These are phyloP conservation scores for Mortierella antarctica DNA, from an alignment of 192 early-diverging fungal species.

Conservation along the genomic window DNA sequence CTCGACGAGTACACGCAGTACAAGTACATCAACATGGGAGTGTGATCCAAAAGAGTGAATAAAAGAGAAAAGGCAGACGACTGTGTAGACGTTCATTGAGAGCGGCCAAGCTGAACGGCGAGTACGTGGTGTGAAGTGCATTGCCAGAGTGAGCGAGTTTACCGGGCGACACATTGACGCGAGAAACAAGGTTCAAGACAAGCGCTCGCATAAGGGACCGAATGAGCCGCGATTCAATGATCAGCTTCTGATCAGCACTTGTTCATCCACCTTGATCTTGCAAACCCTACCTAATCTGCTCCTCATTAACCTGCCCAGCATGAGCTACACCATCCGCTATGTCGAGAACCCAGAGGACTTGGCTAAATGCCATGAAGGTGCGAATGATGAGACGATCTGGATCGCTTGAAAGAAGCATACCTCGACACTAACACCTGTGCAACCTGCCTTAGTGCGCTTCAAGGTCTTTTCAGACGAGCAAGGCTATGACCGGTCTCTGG, in stretches of 20 bases:
- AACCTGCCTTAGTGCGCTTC: constrained; percentile 24
- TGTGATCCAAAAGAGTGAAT: background rate
- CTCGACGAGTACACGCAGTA: constrained; percentile 75
- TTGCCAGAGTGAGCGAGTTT: too few relatives aligned
- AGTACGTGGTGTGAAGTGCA: too few relatives aligned
- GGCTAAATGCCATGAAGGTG: constrained; percentile 44
- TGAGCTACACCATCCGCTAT: constrained; percentile 31
- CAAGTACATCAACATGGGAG: constrained; percentile 73
- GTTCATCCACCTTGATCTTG: too few relatives aligned
- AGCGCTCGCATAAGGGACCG: too few relatives aligned
- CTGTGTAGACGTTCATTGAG: too few relatives aligned
- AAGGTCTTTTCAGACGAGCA: constrained; percentile 47
- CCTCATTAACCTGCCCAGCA: background rate
- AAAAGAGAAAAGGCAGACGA: too few relatives aligned
- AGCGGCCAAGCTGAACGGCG: too few relatives aligned
- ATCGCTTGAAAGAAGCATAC: background rate
- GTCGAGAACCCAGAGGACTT: constrained; percentile 36
- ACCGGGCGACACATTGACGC: too few relatives aligned
- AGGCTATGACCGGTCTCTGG: constrained; percentile 34
- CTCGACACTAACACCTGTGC: background rate
- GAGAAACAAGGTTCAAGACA: too few relatives aligned
- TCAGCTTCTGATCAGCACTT: too few relatives aligned
- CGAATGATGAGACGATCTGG: background rate
- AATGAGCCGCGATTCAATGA: too few relatives aligned
- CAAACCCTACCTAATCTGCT: background rate